A percentile compares a stretch with the other conserved stretches of the same genome.
Conservation (phyloP, 2,329 filamentous ascomycete genomes). For the Madurella fahalii region DNA sequence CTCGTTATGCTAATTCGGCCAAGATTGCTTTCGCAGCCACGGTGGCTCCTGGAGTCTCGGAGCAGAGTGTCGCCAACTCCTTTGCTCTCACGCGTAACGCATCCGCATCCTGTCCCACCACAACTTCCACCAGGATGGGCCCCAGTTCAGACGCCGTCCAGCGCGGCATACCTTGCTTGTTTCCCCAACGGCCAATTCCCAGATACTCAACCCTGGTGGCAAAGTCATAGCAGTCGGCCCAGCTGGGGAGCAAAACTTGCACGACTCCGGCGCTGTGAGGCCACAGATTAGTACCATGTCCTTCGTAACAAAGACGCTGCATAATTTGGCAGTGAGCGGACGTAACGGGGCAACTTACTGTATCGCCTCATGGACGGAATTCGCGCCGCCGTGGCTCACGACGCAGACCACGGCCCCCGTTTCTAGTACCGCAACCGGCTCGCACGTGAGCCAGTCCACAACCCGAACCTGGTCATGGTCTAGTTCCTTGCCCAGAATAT, state of each 20-base stretch:
- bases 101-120: slow-evolving; percentile 9
- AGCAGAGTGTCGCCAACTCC: slow-evolving; percentile 12
- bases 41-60: neutral
- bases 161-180: slow-evolving; percentile 18
- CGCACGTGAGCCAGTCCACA: slow-evolving; percentile 37
- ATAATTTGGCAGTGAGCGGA: neutral
- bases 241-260: slow-evolving; percentile 42
- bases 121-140: slow-evolving; percentile 14
- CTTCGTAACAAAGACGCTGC: too few species aligned
- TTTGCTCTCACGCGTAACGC: slow-evolving; percentile 9
- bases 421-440: slow-evolving; percentile 36
- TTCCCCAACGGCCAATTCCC: slow-evolving; percentile 36
- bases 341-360: slow-evolving; percentile 26
- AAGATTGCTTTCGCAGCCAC: slow-evolving; percentile 9
- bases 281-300: slow-evolving; percentile 2
- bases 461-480: slow-evolving; percentile 34
- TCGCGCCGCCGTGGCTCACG: slow-evolving; percentile 46
- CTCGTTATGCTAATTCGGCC: too few species aligned
- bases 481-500: slow-evolving; percentile 27
- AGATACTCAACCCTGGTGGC: slow-evolving; percentile 41
- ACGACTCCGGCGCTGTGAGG: slow-evolving; percentile 39
- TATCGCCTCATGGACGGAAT: slow-evolving; percentile 39
- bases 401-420: slow-evolving; percentile 37
- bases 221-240: slow-evolving; percentile 46
- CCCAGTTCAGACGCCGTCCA: slow-evolving; percentile 20